Base-by-base conservation (phyloP, 1,284 basidiomycete species). In the Ceratobasidium sp. region DNA sequence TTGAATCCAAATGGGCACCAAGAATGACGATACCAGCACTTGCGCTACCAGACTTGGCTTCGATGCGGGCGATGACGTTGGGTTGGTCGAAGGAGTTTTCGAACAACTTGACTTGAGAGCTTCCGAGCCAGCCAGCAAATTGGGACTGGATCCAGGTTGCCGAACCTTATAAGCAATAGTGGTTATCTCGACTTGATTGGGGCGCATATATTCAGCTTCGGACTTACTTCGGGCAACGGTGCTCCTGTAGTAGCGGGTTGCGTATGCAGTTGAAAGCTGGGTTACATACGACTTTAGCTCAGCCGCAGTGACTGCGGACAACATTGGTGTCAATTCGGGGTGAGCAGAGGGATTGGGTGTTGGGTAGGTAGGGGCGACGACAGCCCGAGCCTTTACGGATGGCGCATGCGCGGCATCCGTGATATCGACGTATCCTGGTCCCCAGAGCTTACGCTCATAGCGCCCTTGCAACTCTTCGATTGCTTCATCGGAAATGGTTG, bases 61-160 rank as follows among this genome's bases (percentile, higher is more conserved):
- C 77, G 74, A 87, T 83, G 68, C 82, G 82, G 15, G 80, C 85
- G 71, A 90, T 84, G 75, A 89, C 84, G 17, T 85, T 85, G 75
- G 85, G 85, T 77, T 91, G 88, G 34, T 42, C 34, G 31, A 69
- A 57, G 2, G 35, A 32, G 29, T 69, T 60, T 20, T 56, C 60
- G 3, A 64, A 20, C n/a, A 62, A 34, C 31, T 60, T 17, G 27
- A 43, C 27, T 17, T 57, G 60, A 15, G 49, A 34, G 22, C 22
- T 54, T 40, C 45, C 68, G 8, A 56, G 29, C 43, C 57, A 52
- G 3, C 57, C 22, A 4, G 57, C 52, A 32, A 62, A 64, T 20
- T 69, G 56, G n/a, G 68, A 60, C 38, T 64, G 57, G 35, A 60
- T 52, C 34, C 56, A 42, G 10, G 34, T 20, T n/a, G 57, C 38